Evolutionary conservation across 805 yeast genomes (phyloP).

Genomic region (Yarrowia sp.): DNA sequence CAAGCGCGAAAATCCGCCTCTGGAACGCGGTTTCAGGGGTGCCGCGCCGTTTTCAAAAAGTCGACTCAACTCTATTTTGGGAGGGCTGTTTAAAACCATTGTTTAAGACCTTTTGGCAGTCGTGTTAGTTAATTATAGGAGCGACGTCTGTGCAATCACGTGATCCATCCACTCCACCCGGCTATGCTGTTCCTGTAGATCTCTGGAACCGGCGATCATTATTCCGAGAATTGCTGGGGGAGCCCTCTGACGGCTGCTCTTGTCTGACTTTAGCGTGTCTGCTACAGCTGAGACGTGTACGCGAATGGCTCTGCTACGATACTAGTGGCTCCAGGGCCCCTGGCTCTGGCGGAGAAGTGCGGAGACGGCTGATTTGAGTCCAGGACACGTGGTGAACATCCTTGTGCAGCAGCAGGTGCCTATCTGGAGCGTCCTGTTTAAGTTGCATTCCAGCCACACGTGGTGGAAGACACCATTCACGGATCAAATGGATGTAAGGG

Average conservation of each 20-base stretch:
- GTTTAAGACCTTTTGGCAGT: background rate
- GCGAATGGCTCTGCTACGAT: too few species aligned
- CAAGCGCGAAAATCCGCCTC: too few species aligned
- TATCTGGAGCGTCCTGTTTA: background rate
- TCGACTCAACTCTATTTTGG: background rate
- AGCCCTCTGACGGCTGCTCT: too few species aligned
- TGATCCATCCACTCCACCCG: background rate
- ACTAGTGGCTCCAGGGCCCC: too few species aligned
- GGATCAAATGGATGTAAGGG: constrained; percentile 23
- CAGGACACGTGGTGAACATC: background rate
- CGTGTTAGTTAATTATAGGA: background rate
- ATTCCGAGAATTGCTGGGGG: background rate
- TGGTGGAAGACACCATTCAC: background rate
- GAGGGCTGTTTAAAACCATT: background rate
- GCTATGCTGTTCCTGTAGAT: constrained; percentile 13
- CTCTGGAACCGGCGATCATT: background rate
- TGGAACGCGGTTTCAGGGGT: too few species aligned
- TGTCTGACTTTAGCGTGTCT: background rate
- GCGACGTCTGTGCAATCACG: background rate
- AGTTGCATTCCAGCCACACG: constrained; percentile 27
- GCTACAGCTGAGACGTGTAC: too few species aligned
- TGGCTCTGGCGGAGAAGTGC: too few species aligned
- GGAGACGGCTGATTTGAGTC: too few species aligned
- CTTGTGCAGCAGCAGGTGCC: background rate
- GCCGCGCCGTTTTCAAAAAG: too few species aligned